Percentiles rank a stretch among this genome's conserved stretches.
Conservation (phyloP, 495 filamentous ascomycete genomes). For the Penicillium crystallinum region DNA sequence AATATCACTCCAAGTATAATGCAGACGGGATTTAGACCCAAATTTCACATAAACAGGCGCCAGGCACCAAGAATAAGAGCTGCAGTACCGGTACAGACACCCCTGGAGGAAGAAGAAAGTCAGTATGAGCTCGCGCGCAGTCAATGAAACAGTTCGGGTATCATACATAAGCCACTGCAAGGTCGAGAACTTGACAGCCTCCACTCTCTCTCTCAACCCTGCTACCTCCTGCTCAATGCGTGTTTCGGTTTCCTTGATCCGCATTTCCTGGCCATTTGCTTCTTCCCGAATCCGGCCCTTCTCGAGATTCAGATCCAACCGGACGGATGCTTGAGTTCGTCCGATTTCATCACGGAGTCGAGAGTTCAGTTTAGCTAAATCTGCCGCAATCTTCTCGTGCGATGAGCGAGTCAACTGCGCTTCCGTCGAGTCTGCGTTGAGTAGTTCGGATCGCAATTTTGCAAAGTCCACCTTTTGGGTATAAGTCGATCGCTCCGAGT, state of each 20-base stretch:
- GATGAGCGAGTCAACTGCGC: slow-evolving; percentile 79
- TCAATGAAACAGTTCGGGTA: not conserved
- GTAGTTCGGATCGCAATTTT: slow-evolving; percentile 92
- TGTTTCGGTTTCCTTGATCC: slow-evolving; percentile 98
- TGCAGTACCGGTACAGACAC: slow-evolving; percentile 90
- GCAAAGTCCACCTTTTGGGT: slow-evolving; percentile 99
- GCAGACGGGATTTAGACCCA: slow-evolving; percentile 9
- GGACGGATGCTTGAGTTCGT: slow-evolving; percentile 84
- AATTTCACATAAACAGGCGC: slow-evolving; percentile 67
- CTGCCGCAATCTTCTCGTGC: slow-evolving; percentile 89
- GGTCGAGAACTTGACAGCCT: slow-evolving; percentile 96
- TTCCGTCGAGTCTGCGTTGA: slow-evolving; percentile 86
- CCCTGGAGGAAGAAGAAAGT: slow-evolving; percentile 43
- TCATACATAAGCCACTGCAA: slow-evolving; percentile 90
- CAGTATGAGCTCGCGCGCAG: slow-evolving; percentile 13
- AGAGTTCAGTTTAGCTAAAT: slow-evolving; percentile 86
- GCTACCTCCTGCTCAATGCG: slow-evolving; percentile 98
- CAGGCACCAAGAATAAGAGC: slow-evolving; percentile 94
- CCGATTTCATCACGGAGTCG: slow-evolving; percentile 89
- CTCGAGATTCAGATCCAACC: slow-evolving; percentile 90
- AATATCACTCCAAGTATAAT: slow-evolving; percentile 21
- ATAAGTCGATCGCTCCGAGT: slow-evolving; percentile 69
- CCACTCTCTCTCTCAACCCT: slow-evolving; percentile 80
- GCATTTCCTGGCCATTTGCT: slow-evolving; percentile 93
- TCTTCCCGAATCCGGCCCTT: slow-evolving; percentile 97